Evolutionary conservation across 169 alveolate genomes (phyloP), one percentile per base, ranked within the genome.

Genomic region (Eimeria zaria): DNA sequence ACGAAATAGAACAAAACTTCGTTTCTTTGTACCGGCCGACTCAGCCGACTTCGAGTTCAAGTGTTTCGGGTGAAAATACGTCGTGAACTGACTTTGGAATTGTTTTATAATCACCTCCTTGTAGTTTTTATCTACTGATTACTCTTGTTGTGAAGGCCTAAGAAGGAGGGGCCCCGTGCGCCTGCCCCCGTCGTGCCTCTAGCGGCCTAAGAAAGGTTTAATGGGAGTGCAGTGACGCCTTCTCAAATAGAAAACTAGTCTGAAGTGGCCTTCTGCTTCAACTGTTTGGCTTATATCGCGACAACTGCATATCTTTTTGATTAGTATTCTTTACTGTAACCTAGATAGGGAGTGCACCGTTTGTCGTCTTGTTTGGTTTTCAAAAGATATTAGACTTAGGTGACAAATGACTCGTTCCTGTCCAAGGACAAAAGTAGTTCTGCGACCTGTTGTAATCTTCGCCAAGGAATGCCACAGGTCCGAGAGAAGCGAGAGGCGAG

Each of bases 1-100:
- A 96, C 74, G 97, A 94, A 53, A 20, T 96, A 8, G 97, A 96
- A 69, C 69, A 30, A 51, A 90, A 83, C 24, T 94, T 94, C 27
- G 90, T 84, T 48, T 78, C 87, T 46, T 22, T 94, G 89, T 46
- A 81, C 88, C 58, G 88, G 88, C 67, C 12, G 44, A 46, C 88
- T 62, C 88, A 46, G 88, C 14, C 64, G 44, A 24, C 39, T 27
- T 67, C 41, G 55, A 9, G 9, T 6, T 48, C 3, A 55, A 18
- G 27, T 3, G 27, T 14, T 55, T 55, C 27, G 27, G 18, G 20
- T 24, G 46, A 30, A 11, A n/a, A 30, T 22, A 33, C 74, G 74
- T 24, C 8, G 27, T 48, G 55, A 48, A 64, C 30, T 9, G 9
- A 1, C 7, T 0, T 30, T 30, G 30, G 6, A 30, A 2, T 67